Conservation (phyloP, 768 basidiomycete species). For the Lepiota brunneoincarnata region DNA sequence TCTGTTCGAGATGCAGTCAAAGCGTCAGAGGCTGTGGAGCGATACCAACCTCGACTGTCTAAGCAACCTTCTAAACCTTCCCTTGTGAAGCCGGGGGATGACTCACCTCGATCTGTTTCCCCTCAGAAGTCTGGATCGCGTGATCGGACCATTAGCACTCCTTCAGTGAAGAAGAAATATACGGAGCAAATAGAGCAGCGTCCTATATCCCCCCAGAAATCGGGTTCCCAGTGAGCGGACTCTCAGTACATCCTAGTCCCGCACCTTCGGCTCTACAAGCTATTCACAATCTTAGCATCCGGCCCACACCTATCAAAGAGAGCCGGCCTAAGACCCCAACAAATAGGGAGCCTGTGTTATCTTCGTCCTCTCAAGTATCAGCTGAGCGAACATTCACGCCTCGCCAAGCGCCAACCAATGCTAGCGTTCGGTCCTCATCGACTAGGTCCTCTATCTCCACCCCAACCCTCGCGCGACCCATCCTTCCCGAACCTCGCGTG, state of each 20-base stretch:
- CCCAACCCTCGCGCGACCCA: conserved; percentile 50
- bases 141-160: conserved; percentile 8
- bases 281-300: not conserved
- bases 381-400: conserved; percentile 21
- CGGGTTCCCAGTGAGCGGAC: conserved; percentile 46
- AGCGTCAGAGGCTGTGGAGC: conserved; percentile 14
- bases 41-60: conserved; percentile 14
- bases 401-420: conserved; percentile 18
- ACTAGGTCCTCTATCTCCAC: conserved; percentile 33
- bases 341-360: not conserved
- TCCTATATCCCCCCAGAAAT: conserved; percentile 34
- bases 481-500: conserved; percentile 46
- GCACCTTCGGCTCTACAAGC: conserved; percentile 11
- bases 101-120: conserved; percentile 11
- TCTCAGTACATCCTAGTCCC: conserved; percentile 42
- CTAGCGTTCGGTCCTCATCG: conserved; percentile 23
- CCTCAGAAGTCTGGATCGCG: conserved; percentile 13
- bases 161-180: conserved; percentile 18
- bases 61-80: conserved; percentile 4
- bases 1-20: conserved; percentile 10
- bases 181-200: conserved; percentile 35
- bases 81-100: not conserved
- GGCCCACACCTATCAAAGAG: not conserved
- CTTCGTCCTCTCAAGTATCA: conserved; percentile 15
- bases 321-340: not conserved